Base-by-base conservation (phyloP, 1,284 basidiomycete genomes). In the Cryptococcus sp. region DNA sequence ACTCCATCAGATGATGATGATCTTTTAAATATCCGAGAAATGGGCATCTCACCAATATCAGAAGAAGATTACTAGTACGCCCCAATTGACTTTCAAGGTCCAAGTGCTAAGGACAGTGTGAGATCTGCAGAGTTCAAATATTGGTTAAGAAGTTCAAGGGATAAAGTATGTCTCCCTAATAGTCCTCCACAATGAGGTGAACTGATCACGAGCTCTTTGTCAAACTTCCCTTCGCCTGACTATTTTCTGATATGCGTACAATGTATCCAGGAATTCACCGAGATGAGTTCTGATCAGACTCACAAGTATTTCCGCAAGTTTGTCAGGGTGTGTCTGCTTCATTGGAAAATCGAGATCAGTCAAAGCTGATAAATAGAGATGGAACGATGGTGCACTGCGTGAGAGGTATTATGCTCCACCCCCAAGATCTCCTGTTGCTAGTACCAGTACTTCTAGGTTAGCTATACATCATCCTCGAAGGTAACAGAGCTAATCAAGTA, bases 261-360 rank as follows among this genome's bases (percentile, higher is more conserved):
- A n/a, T n/a, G 13, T n/a, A 3, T 31, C 4, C 43, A 72, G 69
- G 72, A 72, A 45, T 64, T 76, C n/a, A 67, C 73, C 52, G 66
- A 74, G 42, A 50, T 74, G 34, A 61, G 64, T 3, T 63, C 63
- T 13, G 66, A 70, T 18, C 54, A 59, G 21, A 66, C 72, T 3
- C 64, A 67, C 53, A 72, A 71, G 63, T 74, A 73, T 50, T 76
- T 76, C 49, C 61, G 68, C 37, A 70, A 69, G 46, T 76, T 76
- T 46, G 67, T 72, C 24, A 51, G 70, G 34, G 67, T 69, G 28
- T 50, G 67, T 59, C 28, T 39, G 41, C 28, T 5, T 28, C 4
- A 5, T 11, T 28, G 34, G 45, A 28, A 28, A 11, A 41, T 32
- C 24, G 21, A 21, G 41, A 23, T 22, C 5, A 43, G n/a, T 22